These are phyloP conservation scores for Pelargonium citronellum DNA, from an alignment of 441 rosid genomes.

Conservation along the genomic window DNA sequence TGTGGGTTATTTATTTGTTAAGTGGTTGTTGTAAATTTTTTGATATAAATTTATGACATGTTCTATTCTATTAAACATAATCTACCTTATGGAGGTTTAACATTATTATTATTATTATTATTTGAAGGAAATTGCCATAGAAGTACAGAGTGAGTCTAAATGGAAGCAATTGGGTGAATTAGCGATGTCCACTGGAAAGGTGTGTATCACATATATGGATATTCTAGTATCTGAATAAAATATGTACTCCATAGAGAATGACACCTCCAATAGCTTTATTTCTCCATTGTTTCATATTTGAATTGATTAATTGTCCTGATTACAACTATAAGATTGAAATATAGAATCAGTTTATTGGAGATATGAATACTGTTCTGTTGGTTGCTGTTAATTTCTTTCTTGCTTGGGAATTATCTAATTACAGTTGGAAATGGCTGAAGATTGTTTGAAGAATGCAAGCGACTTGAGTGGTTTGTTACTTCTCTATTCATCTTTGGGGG, in stretches of 20 bases:
- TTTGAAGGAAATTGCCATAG: conserved; percentile 71
- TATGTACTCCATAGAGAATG: too few relatives aligned
- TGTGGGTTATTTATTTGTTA: neutral
- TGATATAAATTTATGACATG: too few relatives aligned
- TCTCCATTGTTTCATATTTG: too few relatives aligned
- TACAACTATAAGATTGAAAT: neutral
- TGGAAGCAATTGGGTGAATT: conserved; percentile 98
- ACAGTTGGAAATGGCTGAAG: conserved; percentile 96
- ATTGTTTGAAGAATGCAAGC: conserved; percentile 79
- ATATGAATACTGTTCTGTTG: neutral
- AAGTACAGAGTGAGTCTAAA: conserved; percentile 79
- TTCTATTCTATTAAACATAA: too few relatives aligned
- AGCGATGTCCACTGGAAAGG: conserved; percentile 96
- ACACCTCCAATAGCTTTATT: too few relatives aligned
- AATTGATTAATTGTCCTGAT: neutral
- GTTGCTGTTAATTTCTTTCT: neutral
- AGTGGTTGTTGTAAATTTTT: too few relatives aligned
- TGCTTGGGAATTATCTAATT: conserved; percentile 17
- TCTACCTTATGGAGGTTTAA: too few relatives aligned
- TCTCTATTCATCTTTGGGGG: conserved; percentile 90
- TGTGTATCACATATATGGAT: conserved; percentile 15
- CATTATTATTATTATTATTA: neutral
- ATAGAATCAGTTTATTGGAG: neutral
- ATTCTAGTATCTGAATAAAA: too few relatives aligned
- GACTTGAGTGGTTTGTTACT: conserved; percentile 89